Base-by-base conservation (phyloP, 495 filamentous ascomycete genomes). In the Cenococcum geophilum region DNA sequence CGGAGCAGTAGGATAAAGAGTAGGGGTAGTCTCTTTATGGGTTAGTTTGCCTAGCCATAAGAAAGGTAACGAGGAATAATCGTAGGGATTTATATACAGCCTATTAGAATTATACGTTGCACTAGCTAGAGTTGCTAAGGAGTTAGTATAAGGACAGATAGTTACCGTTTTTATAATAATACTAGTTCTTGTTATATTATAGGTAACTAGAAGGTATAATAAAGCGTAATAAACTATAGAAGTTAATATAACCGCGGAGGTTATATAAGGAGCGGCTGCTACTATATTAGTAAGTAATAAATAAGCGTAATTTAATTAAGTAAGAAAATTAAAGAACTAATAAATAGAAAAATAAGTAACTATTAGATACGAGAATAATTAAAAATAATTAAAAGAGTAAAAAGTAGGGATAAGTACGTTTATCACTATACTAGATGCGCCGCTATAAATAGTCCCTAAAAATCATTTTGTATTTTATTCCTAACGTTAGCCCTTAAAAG, bases 71-170 rank as follows among this genome's bases (percentile, higher is more conserved):
- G 65, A 57, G 42, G 59, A 16, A 20, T 57, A 56, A 35, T 67
- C 62, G 52, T 67, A 67, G 4, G 65, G 65, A 40, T 67, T 67
- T 22, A 57, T 27, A 42, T 67, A 67, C 1, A 60, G 61, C 27
- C 65, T 60, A n/a, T 22, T 67, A 51, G 34, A 56, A 1, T 23
- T 63, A 37, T 16, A 36, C 10, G 12, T 40, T 61, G 14, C 59
- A 43, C 35, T 53, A 43, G 35, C 34, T 25, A 40, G 49, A 48
- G 61, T 34, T 8, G 50, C 21, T 16, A 42, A 11, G 21, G 58
- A 36, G 5, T 25, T 49, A 12, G 59, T 61, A 42, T 18, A 55
- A 58, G 45, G 49, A 16, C 49, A 52, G 14, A 63, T 48, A 1
- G 60, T 63, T 1, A 59, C 27, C 11, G 62, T 64, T 21, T 37